Conservation (phyloP, 129 eudicot species). For the Logfia minima region DNA sequence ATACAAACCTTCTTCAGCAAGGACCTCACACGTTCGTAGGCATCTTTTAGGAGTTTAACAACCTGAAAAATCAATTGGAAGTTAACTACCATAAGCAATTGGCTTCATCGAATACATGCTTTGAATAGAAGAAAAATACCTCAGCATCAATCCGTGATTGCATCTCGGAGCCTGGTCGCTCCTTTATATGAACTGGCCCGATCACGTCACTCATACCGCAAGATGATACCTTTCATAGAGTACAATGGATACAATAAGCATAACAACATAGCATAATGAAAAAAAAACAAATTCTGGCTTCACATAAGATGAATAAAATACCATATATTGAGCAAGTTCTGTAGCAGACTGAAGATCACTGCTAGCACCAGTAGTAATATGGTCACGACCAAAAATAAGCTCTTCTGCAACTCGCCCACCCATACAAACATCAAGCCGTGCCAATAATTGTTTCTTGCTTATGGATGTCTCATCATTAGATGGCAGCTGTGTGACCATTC, state of each 20-base stretch:
- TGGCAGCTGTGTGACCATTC: slow-evolving; percentile 97
- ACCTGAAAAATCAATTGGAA: slow-evolving; percentile 49
- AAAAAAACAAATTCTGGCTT: not conserved
- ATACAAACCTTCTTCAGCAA: slow-evolving; percentile 76
- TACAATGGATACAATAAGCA: slow-evolving; percentile 16
- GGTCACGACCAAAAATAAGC: slow-evolving; percentile 81
- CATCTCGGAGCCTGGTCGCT: slow-evolving; percentile 88
- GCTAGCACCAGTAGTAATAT: slow-evolving; percentile 91
- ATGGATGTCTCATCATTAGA: slow-evolving; percentile 85
- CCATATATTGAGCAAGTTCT: slow-evolving; percentile 89
- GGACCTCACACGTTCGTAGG: slow-evolving; percentile 81
- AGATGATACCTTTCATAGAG: slow-evolving; percentile 57
- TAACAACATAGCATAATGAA: not conserved
- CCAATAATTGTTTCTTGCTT: slow-evolving; percentile 85
- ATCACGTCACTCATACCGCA: slow-evolving; percentile 96
- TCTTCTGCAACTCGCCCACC: slow-evolving; percentile 99
- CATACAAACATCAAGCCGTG: slow-evolving; percentile 98
- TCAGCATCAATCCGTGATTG: slow-evolving; percentile 96
- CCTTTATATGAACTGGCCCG: slow-evolving; percentile 90
- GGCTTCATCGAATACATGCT: not conserved
- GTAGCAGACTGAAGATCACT: slow-evolving; percentile 86
- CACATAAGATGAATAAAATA: slow-evolving; percentile 19
- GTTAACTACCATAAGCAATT: not conserved
- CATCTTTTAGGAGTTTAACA: slow-evolving; percentile 69
- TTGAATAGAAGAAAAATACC: slow-evolving; percentile 43